Evolutionary conservation across 1,284 basidiomycete genomes (phyloP).

Genomic region (Boletus smithii): DNA sequence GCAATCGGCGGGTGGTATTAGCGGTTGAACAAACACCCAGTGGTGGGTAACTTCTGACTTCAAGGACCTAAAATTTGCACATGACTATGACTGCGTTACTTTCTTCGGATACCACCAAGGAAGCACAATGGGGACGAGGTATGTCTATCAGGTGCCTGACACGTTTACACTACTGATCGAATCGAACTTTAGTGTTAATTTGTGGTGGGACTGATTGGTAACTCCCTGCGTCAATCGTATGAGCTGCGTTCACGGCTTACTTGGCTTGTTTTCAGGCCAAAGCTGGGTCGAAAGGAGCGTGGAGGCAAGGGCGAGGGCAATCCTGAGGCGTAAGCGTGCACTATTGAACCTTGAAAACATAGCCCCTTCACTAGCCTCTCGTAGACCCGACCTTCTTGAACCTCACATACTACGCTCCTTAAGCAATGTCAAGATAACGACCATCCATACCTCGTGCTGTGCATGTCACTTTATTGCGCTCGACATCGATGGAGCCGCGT

Average conservation of each 20-base stretch:
- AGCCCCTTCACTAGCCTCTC: conserved; percentile 2
- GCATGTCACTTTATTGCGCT: conserved; percentile 75
- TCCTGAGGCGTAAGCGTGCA: conserved; percentile 38
- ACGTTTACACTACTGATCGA: conserved; percentile 16
- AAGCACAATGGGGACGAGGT: conserved; percentile 36
- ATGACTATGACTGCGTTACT: conserved; percentile 30
- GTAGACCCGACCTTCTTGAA: conserved; percentile 70
- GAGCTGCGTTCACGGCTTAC: conserved; percentile 18
- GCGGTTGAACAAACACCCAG: conserved; percentile 21
- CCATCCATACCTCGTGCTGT: conserved; percentile 69
- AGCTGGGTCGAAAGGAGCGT: conserved; percentile 63
- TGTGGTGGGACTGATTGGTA: conserved; percentile 86
- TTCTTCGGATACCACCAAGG: conserved; percentile 24
- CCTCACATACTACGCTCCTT: conserved; percentile 88
- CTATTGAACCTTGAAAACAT: conserved; percentile 1
- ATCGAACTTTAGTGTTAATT: conserved; percentile 61
- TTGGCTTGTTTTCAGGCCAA: conserved; percentile 45
- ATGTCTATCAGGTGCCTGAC: conserved; percentile 14
- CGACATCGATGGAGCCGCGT: conserved; percentile 75
- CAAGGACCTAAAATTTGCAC: conserved; percentile 23
- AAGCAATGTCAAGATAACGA: conserved; percentile 70
- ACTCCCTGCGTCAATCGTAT: conserved; percentile 12
- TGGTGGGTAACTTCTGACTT: conserved; percentile 11
- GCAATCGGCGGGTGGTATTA: conserved; percentile 23
- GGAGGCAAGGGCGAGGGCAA: conserved; percentile 43